Evolutionary conservation across 164 flowering plant species (phyloP).

Genomic region (Stephania japonica): DNA sequence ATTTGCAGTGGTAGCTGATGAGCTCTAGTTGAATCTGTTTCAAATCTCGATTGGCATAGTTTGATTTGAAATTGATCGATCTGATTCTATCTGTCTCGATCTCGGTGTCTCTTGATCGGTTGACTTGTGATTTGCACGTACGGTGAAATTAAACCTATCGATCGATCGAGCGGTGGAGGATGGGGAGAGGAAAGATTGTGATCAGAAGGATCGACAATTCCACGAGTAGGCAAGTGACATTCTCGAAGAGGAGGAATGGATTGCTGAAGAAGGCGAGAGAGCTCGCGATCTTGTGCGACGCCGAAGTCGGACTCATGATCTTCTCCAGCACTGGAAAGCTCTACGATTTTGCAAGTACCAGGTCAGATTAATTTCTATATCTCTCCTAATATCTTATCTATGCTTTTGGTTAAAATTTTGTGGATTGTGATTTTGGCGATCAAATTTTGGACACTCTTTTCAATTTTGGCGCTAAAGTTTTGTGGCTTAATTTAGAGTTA

Average conservation of each 20-base stretch:
- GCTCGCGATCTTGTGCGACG: conserved; percentile 69
- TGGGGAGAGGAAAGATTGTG: conserved; percentile 87
- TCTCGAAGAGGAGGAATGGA: conserved; percentile 71
- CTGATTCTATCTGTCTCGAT: not conserved
- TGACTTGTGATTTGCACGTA: not conserved
- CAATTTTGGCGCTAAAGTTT: too few relatives aligned
- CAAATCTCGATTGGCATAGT: not conserved
- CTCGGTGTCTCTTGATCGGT: not conserved
- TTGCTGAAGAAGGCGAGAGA: conserved; percentile 74
- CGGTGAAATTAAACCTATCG: too few relatives aligned
- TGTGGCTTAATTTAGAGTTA: too few relatives aligned
- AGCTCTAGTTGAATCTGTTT: not conserved
- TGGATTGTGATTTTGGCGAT: not conserved
- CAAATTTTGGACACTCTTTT: not conserved
- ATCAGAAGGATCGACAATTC: conserved; percentile 64
- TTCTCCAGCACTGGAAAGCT: conserved; percentile 76
- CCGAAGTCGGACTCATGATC: conserved; percentile 68
- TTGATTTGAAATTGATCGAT: not conserved
- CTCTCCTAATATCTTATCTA: not conserved
- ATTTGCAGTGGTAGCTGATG: not conserved
- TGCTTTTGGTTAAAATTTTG: not conserved
- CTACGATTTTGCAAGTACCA: conserved; percentile 60
- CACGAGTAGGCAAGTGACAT: conserved; percentile 77
- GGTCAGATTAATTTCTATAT: conserved; percentile 24
- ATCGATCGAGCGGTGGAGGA: conserved; percentile 9